These are phyloP conservation scores for Hypoxylon sp. DNA, from an alignment of 2,329 filamentous ascomycete genomes.

Conservation along the genomic window DNA sequence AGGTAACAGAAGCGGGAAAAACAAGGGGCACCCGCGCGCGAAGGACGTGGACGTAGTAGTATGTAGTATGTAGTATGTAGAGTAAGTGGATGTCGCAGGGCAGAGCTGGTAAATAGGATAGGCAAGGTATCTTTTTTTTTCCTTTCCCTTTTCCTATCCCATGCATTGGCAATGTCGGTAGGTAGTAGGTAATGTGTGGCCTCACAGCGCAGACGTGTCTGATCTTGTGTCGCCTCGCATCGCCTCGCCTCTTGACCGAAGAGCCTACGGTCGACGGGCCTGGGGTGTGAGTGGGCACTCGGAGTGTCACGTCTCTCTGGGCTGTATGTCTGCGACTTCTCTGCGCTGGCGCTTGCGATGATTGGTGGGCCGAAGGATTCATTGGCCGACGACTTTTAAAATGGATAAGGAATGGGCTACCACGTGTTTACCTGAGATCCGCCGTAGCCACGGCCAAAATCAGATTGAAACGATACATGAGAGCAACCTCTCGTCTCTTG, in stretches of 20 bases:
- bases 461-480: constrained; percentile 47
- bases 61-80: constrained; percentile 10
- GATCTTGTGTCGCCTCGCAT: constrained; percentile 48
- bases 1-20: constrained; percentile 22
- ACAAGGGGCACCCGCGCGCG: constrained; percentile 28
- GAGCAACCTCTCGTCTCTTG: constrained; percentile 27
- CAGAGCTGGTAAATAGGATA: constrained; percentile 18
- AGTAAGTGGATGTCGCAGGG: constrained; percentile 23
- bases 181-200: constrained; percentile 44
- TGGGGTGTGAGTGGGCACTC: constrained; percentile 43
- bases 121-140: constrained; percentile 16
- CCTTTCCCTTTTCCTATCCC: constrained; percentile 20
- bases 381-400: constrained; percentile 38
- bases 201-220: constrained; percentile 48
- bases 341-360: constrained; percentile 45
- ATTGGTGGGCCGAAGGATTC: constrained; percentile 42
- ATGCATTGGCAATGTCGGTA: constrained; percentile 42
- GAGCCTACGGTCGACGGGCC: constrained; percentile 45
- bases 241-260: constrained; percentile 49
- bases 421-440: constrained; percentile 52
- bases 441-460: constrained; percentile 50
- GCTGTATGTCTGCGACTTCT: constrained; percentile 45
- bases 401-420: constrained; percentile 46
- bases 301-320: constrained; percentile 47
- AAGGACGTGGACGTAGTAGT: constrained; percentile 18